phyloP scores from a whole-genome alignment of 2,329 filamentous ascomycete species.

The Ophiostoma australiae region DNA sequence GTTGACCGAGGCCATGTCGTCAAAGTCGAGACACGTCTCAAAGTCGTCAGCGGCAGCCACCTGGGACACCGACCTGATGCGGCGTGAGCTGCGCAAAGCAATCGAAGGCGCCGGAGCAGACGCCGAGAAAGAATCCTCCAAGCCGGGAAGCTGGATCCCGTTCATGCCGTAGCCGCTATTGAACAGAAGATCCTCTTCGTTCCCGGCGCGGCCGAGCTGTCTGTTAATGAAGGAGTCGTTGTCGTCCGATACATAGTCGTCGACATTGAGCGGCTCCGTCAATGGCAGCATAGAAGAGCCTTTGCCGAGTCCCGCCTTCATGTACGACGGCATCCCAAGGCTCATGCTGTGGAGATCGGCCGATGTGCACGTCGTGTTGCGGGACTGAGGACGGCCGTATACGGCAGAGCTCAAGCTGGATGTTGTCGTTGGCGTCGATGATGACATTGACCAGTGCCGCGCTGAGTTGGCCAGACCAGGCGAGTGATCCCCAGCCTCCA shows the following conservation, averaged over 20 bases:
- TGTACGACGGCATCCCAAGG: not conserved
- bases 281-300: not conserved
- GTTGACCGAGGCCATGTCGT: not conserved
- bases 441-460: constrained; percentile 26
- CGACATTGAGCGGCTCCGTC: constrained; percentile 35
- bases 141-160: constrained; percentile 36
- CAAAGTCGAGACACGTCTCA: constrained; percentile 10
- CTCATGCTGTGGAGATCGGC: constrained; percentile 18
- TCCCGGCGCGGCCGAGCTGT: constrained; percentile 30
- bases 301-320: not conserved
- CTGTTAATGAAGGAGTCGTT: constrained; percentile 34
- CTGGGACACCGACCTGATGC: not conserved
- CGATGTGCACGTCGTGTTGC: constrained; percentile 28
- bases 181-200: constrained; percentile 39
- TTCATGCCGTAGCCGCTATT: constrained; percentile 36
- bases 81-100: not conserved
- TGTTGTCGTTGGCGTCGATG: constrained; percentile 24
- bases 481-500: constrained; percentile 11
- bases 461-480: constrained; percentile 18
- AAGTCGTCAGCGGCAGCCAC: not conserved
- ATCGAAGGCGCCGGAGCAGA: constrained; percentile 18
- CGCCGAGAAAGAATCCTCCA: constrained; percentile 30
- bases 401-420: constrained; percentile 23
- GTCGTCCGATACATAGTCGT: constrained; percentile 39
- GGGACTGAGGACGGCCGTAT: constrained; percentile 20